Evolutionary conservation across 768 basidiomycete species (phyloP), one percentile per base, ranked within the genome.

Genomic region (Kwoniella dendrophila): DNA sequence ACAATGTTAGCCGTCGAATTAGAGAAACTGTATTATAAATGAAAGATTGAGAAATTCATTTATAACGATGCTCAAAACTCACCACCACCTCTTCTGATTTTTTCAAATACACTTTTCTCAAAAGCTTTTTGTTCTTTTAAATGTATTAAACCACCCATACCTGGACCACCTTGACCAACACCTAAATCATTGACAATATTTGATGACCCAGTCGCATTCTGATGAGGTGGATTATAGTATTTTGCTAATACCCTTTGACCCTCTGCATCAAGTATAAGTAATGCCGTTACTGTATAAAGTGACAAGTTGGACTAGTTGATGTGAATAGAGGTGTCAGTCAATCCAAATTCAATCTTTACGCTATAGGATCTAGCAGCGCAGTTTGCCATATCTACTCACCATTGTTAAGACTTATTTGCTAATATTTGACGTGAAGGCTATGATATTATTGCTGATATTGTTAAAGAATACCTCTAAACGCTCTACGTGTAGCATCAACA

Each of bases 1-100:
- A n/a, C n/a, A n/a, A n/a, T n/a, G n/a, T n/a, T n/a, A n/a, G n/a
- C n/a, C n/a, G n/a, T n/a, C n/a, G n/a, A n/a, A n/a, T n/a, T n/a
- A n/a, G n/a, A n/a, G n/a, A n/a, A n/a, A n/a, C n/a, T n/a, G n/a
- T n/a, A n/a, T n/a, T n/a, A n/a, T n/a, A n/a, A n/a, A n/a, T n/a
- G 22, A 49, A 29, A 49, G 14, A 18, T 22, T 27, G 10, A 24
- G 48, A 36, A 36, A n/a, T n/a, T n/a, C n/a, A n/a, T n/a, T 24
- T 11, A 7, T 32, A 26, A 38, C 3, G 54, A 30, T 22, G 20
- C 10, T 27, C 2, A 27, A 83, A 52, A 77, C 79, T 74, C 63
- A 95, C 94, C 91, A 81, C 90, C 90, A 12, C 90, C 83, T 77
- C 94, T 91, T 81, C 92, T 92, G 0, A 95, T 96, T 81, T 99